Evolutionary conservation across 2,329 filamentous ascomycete species (phyloP), one percentile per base, ranked within the genome.

Genomic region (Zymoseptoria ardabiliae): DNA sequence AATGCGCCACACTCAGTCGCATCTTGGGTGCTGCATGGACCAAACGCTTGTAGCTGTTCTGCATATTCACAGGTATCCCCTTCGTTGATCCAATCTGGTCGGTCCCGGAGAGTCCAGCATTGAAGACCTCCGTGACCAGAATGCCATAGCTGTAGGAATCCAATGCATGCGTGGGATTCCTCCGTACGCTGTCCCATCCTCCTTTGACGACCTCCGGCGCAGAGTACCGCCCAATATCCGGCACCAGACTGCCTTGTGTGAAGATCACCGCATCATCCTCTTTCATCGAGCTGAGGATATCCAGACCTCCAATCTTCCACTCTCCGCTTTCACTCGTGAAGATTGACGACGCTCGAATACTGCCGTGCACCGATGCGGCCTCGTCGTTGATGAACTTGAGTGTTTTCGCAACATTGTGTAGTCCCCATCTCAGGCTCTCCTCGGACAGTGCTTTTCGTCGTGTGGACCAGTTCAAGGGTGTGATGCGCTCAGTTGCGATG

Each of bases 331-430:
- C 93, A 61, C 91, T 91, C 3, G 90, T 94, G 74, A 92, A 99
- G 64, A 99, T 82, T 0, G 93, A 96, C 0, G 89, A 89, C 20
- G 90, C 88, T 63, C 90, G 86, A 56, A 99, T 79, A 68, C 85
- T 90, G 54, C 92, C 94, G 69, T 99, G 94, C 55, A 99, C 89
- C 0, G 92, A 97, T 2, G 88, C 82, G 2, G 92, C 94, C 66
- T 99, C 94, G 53, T 89, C 86, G 70, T 99, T 99, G 73, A 99
- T 90, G 71, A 99, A 99, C 70, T 94, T 96, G 66, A 97, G 76
- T 0, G 94, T 97, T 72, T 91, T 89, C 66, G 94, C 91, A 64
- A 97, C 79, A 68, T 85, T 90, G 74, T 91, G 89, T 49, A 99
- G 76, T 0, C 94, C 94, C 94, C 94, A 99, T 84, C 97, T 99